Evolutionary conservation across 2,329 filamentous ascomycete genomes (phyloP).

Genomic region (Daldinia sp.): DNA sequence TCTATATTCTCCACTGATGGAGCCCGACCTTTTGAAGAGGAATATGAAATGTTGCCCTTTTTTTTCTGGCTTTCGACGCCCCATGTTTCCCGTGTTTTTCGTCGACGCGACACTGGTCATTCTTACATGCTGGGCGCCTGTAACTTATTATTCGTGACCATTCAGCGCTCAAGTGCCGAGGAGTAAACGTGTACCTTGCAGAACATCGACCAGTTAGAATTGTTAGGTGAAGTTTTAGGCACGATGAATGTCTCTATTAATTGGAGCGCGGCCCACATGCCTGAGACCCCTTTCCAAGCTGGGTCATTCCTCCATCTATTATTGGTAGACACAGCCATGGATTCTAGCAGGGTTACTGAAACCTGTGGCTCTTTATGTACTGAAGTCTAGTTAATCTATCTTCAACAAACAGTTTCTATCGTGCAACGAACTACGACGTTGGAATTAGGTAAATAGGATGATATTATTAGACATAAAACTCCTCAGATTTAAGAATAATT

Average conservation of each 20-base stretch:
- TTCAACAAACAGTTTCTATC: neutral
- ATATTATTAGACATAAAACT: neutral
- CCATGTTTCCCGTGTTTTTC: constrained; percentile 2
- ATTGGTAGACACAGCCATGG: constrained; percentile 18
- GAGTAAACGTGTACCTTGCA: neutral
- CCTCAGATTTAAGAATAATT: neutral
- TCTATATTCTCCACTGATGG: neutral
- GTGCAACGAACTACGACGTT: neutral
- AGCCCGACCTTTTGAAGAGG: neutral
- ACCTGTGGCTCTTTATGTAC: neutral
- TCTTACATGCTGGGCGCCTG: constrained; percentile 8
- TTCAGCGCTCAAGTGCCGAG: neutral
- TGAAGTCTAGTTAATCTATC: constrained; percentile 12
- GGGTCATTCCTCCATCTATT: constrained; percentile 7
- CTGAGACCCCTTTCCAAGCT: constrained; percentile 23
- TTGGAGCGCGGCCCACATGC: neutral
- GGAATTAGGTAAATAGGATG: neutral
- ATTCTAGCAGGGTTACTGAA: neutral
- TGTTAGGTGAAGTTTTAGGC: neutral
- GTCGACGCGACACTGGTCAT: constrained; percentile 1
- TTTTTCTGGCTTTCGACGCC: neutral
- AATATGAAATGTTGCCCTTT: neutral
- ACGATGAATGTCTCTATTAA: constrained; percentile 4
- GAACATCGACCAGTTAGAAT: constrained; percentile 11
- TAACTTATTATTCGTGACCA: constrained; percentile 16